phyloP scores from a whole-genome alignment of 768 basidiomycete genomes.

The Phanerochaete sordida region DNA sequence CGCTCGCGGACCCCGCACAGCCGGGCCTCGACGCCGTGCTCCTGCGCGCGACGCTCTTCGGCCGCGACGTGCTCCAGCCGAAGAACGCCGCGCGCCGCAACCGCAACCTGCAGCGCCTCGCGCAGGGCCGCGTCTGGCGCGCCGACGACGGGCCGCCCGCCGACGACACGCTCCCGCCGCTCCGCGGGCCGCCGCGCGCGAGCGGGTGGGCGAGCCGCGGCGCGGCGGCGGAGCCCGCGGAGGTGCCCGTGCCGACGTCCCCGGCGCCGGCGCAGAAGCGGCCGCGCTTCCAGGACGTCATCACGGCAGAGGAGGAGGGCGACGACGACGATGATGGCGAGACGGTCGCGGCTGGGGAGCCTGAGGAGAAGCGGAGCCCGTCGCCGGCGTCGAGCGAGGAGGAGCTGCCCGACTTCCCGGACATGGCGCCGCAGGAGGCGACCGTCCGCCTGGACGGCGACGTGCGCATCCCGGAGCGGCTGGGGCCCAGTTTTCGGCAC shows the following conservation, averaged over 20 bases:
- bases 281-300: conserved; percentile 7
- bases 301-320: background rate
- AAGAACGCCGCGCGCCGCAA: background rate
- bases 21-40: background rate
- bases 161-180: conserved; percentile 3
- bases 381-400: background rate
- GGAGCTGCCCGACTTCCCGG: background rate
- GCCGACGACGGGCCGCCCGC: conserved; percentile 2
- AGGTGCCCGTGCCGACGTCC: background rate
- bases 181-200: background rate
- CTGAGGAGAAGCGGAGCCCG: background rate
- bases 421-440: conserved; percentile 1
- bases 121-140: background rate
- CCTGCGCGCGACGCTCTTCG: background rate
- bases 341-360: background rate
- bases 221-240: background rate
- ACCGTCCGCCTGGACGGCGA: conserved; percentile 11
- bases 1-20: background rate
- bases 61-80: background rate
- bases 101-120: background rate
- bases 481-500: conserved; percentile 7
- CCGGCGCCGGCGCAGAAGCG: background rate
- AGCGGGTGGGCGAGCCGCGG: background rate
- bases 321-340: background rate
- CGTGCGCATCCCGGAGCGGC: background rate